Evolutionary conservation across 2,329 filamentous ascomycete species (phyloP).

Genomic region (Epichloe hybrida): DNA sequence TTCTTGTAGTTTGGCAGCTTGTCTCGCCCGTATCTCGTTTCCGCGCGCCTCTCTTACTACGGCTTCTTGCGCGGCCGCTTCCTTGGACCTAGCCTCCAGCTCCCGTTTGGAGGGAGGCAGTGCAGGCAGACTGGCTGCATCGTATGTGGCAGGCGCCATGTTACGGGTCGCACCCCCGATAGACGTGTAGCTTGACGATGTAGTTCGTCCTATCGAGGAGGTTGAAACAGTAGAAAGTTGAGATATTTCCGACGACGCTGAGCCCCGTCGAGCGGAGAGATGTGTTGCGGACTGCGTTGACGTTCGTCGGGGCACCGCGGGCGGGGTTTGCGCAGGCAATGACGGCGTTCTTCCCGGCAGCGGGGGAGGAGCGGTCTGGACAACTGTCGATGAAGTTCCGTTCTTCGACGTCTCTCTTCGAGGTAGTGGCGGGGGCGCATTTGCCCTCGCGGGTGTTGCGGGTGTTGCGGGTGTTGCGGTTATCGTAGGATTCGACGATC

Average conservation of each 20-base stretch:
- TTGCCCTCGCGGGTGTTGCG: constrained; percentile 25
- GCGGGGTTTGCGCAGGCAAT: constrained; percentile 25
- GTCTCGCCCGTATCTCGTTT: constrained; percentile 5
- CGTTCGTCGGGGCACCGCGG: constrained; percentile 35
- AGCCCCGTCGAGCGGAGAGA: constrained; percentile 34
- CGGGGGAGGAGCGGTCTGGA: constrained; percentile 18
- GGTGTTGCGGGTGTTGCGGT: constrained; percentile 28
- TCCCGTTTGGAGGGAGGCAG: constrained; percentile 43
- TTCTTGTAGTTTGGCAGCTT: constrained; percentile 1
- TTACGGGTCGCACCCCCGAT: constrained; percentile 30
- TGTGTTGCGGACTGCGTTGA: constrained; percentile 26
- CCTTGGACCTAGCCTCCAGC: constrained; percentile 31
- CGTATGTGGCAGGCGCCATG: constrained; percentile 38
- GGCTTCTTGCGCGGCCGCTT: constrained; percentile 9
- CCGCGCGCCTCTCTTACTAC: constrained; percentile 1
- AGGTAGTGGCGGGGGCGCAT: constrained; percentile 23
- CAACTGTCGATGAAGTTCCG: constrained; percentile 1
- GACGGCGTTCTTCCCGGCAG: constrained; percentile 19
- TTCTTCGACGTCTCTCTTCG: constrained; percentile 13
- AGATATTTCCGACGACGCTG: constrained; percentile 44
- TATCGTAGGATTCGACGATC: constrained; percentile 12
- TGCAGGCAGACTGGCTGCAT: constrained; percentile 42
- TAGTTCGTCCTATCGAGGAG: constrained; percentile 31
- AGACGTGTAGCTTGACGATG: constrained; percentile 35
- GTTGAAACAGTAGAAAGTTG: constrained; percentile 39